A percentile compares a stretch with the other conserved stretches of the same genome.
Conservation (phyloP, 768 basidiomycete genomes). For the Glaciozyma antarctica region DNA sequence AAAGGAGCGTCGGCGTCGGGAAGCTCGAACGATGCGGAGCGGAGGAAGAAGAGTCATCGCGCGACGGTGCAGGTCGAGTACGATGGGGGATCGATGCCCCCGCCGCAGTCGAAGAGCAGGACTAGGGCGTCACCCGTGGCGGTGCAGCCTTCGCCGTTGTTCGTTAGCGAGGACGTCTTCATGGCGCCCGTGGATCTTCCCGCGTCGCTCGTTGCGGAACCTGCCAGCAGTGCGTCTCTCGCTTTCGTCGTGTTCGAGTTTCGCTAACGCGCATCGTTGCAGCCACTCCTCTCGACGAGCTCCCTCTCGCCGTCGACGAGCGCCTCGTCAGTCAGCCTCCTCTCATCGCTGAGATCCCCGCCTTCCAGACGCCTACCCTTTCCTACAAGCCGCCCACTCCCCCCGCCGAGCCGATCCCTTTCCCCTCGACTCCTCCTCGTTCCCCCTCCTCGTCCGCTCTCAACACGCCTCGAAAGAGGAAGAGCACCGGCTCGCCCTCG, state of each 20-base stretch:
- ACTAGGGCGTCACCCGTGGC: background rate
- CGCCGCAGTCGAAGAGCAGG: conserved; percentile 6
- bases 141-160: background rate
- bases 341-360: background rate
- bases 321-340: background rate
- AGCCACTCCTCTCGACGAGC: background rate
- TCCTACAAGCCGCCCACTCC: conserved; percentile 5
- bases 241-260: too few relatives aligned
- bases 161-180: background rate
- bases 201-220: background rate
- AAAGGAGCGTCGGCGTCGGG: background rate
- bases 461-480: conserved; percentile 26
- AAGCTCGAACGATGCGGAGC: conserved; percentile 35
- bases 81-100: conserved; percentile 35
- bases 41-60: conserved; percentile 51
- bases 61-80: conserved; percentile 98
- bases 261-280: too few relatives aligned
- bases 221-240: too few relatives aligned
- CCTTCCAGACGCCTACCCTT: background rate
- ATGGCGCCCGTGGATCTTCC: background rate
- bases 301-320: background rate
- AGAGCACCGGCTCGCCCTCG: conserved; percentile 23
- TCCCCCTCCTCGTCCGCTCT: background rate
- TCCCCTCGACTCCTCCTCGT: conserved; percentile 8
- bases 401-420: conserved; percentile 11